Percentiles rank a stretch among this genome's conserved stretches.
Evolutionary conservation across 176 grass and related monocot species (phyloP).

Genomic region (Oryza punctata): DNA sequence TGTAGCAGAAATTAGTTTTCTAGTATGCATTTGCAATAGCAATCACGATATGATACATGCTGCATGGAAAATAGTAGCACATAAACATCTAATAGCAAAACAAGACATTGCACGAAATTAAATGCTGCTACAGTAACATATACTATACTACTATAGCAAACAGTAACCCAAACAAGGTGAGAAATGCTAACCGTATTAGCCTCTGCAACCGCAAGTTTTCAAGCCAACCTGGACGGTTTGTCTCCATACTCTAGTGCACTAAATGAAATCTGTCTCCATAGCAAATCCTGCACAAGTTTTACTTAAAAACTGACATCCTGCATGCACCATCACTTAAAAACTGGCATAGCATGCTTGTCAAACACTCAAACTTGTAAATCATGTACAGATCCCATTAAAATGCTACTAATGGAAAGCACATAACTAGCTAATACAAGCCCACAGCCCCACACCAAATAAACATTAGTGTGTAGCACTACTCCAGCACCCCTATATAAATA

Average conservation of each 20-base stretch:
- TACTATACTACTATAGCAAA: not conserved
- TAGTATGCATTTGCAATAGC: not conserved
- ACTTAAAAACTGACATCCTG: conserved; percentile 8
- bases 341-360: not conserved
- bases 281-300: conserved; percentile 3
- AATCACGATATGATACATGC: conserved; percentile 16
- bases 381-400: conserved; percentile 15
- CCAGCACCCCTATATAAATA: not conserved
- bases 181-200: conserved; percentile 27
- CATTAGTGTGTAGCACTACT: not conserved
- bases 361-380: not conserved
- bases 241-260: not conserved
- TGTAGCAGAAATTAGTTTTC: conserved; percentile 1
- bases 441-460: not conserved
- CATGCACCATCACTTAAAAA: not conserved
- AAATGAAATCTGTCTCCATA: not conserved
- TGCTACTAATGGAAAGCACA: conserved; percentile 2
- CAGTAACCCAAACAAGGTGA: conserved; percentile 20
- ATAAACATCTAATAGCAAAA: not conserved
- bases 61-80: not conserved
- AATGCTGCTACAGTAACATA: not conserved
- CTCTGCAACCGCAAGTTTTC: not conserved
- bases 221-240: not conserved
- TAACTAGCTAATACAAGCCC: not conserved
- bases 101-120: not conserved